Evolutionary conservation across 345 rosid genomes (phyloP).

Genomic region (Salix brachista): DNA sequence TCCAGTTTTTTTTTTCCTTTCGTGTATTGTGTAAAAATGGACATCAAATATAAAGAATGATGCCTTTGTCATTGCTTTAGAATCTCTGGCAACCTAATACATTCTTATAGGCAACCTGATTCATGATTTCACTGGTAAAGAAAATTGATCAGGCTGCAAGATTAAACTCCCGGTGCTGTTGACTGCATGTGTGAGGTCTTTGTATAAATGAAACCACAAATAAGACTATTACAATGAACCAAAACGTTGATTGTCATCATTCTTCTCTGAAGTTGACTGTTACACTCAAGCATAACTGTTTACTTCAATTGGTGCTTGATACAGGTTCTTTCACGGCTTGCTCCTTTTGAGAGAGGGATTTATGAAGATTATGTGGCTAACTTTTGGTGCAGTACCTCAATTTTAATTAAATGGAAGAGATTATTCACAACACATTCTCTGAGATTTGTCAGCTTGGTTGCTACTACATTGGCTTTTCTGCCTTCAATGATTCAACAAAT

Average conservation of each 20-base stretch:
- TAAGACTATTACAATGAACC: neutral
- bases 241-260: neutral
- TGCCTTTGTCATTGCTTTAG: neutral
- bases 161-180: neutral
- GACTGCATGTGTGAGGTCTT: neutral
- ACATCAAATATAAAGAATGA: too few species aligned
- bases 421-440: constrained; percentile 54
- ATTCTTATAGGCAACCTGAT: neutral
- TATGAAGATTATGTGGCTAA: constrained; percentile 96
- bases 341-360: constrained; percentile 96
- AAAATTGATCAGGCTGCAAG: neutral
- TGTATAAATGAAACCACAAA: neutral
- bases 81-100: neutral
- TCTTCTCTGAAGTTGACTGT: neutral
- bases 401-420: constrained; percentile 82
- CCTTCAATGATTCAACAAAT: constrained; percentile 95
- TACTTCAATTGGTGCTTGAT: constrained; percentile 9
- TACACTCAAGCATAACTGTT: neutral
- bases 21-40: neutral
- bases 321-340: constrained; percentile 85
- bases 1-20: neutral
- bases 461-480: constrained; percentile 58
- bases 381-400: constrained; percentile 86
- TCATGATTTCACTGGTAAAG: neutral
- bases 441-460: constrained; percentile 54